Evolutionary conservation across 2,329 filamentous ascomycete species (phyloP), one percentile per base, ranked within the genome.

Genomic region (Biscogniauxia sp.): DNA sequence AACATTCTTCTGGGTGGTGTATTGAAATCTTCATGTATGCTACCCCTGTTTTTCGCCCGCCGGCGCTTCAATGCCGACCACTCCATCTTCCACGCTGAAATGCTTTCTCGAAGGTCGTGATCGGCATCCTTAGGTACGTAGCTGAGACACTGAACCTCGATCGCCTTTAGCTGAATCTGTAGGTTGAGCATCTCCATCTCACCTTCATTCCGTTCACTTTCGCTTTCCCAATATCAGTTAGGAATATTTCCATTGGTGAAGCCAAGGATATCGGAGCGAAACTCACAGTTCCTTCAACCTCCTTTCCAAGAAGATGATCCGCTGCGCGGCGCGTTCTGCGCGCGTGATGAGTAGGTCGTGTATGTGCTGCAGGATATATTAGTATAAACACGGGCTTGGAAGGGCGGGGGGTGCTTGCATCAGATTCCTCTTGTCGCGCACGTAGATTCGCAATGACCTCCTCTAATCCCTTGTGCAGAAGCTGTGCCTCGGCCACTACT

Each of bases 111-210:
- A 37, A 88, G 80, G 61, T 87, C 85, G 26, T 79, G 76, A 70
- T 87, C 83, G 1, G 79, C 78, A 60, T 80, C 79, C 51, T 77
- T 72, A 5, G 82, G 76, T n/a, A 81, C 72, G 61, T 79, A 77
- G 63, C 73, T 72, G 41, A 77, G 77, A 69, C 82, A 81, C 66
- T 86, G 83, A 19, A 86, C 81, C 75, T 88, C 85, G 66, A 88
- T 81, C 20, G 83, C 84, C 65, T 86, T 84, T 63, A 88, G 78
- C 69, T 84, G 82, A 62, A 90, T 84, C 60, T 85, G 83, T 51
- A 87, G 79, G 69, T 85, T 85, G 52, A 83, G 79, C 26, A 89
- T 78, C 69, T 88, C 85, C 50, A 84, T 82, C 63, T 87, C 83
- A 68, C 82, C 82, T 66, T 83, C 79, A 54, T 81, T 77, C 23